Percentiles rank a stretch among this genome's conserved stretches.
Evolutionary conservation across 1,139 yeast species (phyloP).

Genomic region (Suhomyces guaymorum): DNA sequence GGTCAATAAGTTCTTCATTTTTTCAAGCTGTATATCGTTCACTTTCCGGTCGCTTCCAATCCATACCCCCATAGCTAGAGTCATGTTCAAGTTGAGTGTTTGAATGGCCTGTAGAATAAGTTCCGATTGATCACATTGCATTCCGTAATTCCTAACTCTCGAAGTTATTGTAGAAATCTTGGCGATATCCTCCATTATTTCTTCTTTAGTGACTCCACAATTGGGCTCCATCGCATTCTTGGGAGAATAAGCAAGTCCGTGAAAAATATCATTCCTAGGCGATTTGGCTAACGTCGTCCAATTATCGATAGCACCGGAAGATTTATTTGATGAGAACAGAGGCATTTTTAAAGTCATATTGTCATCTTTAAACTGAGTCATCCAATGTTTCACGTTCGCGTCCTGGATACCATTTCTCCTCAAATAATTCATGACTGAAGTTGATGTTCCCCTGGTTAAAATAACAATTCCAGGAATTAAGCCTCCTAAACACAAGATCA

Average conservation of each 20-base stretch:
- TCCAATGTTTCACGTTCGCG: conserved; percentile 11
- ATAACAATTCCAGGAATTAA: conserved; percentile 25
- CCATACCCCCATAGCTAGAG: conserved; percentile 67
- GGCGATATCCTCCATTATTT: conserved; percentile 56
- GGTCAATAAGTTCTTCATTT: conserved; percentile 43
- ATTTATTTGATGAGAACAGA: too few relatives aligned
- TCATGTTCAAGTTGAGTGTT: conserved; percentile 52
- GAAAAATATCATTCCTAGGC: conserved; percentile 34
- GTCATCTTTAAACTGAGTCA: too few relatives aligned
- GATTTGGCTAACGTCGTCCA: too few relatives aligned
- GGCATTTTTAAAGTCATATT: too few relatives aligned
- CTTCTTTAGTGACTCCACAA: conserved; percentile 52
- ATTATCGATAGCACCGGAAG: too few relatives aligned
- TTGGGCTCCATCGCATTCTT: conserved; percentile 47
- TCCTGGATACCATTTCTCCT: conserved; percentile 8
- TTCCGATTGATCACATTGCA: conserved; percentile 62
- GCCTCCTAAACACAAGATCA: conserved; percentile 17
- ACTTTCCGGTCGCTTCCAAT: conserved; percentile 46
- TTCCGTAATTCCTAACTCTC: conserved; percentile 59
- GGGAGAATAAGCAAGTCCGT: conserved; percentile 66
- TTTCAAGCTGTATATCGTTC: conserved; percentile 44
- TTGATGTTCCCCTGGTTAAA: conserved; percentile 25
- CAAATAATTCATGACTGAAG: conserved; percentile 22
- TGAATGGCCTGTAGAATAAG: conserved; percentile 55
- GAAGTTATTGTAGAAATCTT: conserved; percentile 58